Percentiles rank a stretch among this genome's conserved stretches.
phyloP scores from a whole-genome alignment of 768 basidiomycete genomes.

The Suillus lakei region DNA sequence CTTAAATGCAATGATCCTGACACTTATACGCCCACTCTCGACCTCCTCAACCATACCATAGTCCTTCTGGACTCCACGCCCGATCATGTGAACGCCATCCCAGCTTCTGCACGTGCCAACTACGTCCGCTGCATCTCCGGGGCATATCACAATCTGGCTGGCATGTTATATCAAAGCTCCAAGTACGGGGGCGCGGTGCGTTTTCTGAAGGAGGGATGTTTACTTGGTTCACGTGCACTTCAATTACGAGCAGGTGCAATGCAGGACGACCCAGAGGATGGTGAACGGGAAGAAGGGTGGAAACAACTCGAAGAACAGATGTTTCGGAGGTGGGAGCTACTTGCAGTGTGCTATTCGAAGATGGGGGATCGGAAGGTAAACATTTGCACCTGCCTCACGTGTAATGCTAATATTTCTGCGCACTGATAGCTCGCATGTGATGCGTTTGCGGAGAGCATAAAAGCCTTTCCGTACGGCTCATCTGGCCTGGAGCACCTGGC shows the following conservation, averaged over 20 bases:
- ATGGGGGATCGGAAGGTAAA: constrained; percentile 76
- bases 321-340: constrained; percentile 77
- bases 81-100: constrained; percentile 13
- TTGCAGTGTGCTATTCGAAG: constrained; percentile 79
- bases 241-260: constrained; percentile 23
- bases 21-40: constrained; percentile 51
- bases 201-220: constrained; percentile 68
- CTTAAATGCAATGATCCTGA: constrained; percentile 46
- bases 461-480: constrained; percentile 54
- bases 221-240: constrained; percentile 54
- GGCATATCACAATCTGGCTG: constrained; percentile 71
- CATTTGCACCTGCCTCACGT: constrained; percentile 11
- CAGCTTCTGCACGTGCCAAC: constrained; percentile 48
- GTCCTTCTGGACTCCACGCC: constrained; percentile 24
- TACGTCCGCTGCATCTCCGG: constrained; percentile 73
- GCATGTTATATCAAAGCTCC: constrained; percentile 68
- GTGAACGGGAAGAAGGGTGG: constrained; percentile 50
- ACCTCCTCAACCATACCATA: constrained; percentile 50
- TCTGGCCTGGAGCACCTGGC: constrained; percentile 4
- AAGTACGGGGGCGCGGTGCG: constrained; percentile 66
- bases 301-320: constrained; percentile 65
- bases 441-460: constrained; percentile 56
- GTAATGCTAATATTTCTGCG: neutral
- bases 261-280: constrained; percentile 23
- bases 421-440: constrained; percentile 59